Conservation (phyloP, 768 basidiomycete species). For the Russula earlei region DNA sequence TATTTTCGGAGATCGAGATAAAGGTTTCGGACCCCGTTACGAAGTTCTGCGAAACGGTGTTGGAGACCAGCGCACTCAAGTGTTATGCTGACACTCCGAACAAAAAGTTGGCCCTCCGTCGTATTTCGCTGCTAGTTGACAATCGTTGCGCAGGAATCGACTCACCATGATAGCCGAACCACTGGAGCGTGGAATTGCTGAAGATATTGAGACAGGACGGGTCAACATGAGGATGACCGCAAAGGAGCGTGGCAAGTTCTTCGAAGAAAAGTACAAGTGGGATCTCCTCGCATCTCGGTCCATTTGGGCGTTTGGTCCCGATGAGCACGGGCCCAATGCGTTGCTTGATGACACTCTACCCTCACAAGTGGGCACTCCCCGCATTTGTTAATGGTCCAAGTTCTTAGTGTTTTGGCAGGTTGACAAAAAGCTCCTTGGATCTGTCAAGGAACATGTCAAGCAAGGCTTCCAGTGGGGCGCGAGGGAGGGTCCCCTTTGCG, state of each 20-base stretch:
- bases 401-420: conserved; percentile 37
- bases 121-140: conserved; percentile 7
- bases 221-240: conserved; percentile 92
- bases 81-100: conserved; percentile 99
- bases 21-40: conserved; percentile 99
- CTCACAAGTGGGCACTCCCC: conserved; percentile 56
- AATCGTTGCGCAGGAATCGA: conserved; percentile 60
- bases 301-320: conserved; percentile 99
- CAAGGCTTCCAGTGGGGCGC: conserved; percentile 99
- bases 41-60: conserved; percentile 95
- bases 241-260: conserved; percentile 92
- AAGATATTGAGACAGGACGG: conserved; percentile 89
- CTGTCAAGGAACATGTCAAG: conserved; percentile 91
- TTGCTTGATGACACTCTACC: conserved; percentile 94
- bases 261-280: conserved; percentile 97
- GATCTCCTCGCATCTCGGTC: conserved; percentile 94
- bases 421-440: conserved; percentile 84
- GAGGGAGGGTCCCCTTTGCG: conserved; percentile 93
- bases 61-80: conserved; percentile 95
- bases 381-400: background rate
- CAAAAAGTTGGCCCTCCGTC: conserved; percentile 67
- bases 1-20: conserved; percentile 99
- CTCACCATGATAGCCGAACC: conserved; percentile 99
- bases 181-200: conserved; percentile 88
- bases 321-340: conserved; percentile 90